Percentiles rank a stretch among this genome's conserved stretches.
Conservation (phyloP, 139 green algal species). For the Microglena sp. region DNA sequence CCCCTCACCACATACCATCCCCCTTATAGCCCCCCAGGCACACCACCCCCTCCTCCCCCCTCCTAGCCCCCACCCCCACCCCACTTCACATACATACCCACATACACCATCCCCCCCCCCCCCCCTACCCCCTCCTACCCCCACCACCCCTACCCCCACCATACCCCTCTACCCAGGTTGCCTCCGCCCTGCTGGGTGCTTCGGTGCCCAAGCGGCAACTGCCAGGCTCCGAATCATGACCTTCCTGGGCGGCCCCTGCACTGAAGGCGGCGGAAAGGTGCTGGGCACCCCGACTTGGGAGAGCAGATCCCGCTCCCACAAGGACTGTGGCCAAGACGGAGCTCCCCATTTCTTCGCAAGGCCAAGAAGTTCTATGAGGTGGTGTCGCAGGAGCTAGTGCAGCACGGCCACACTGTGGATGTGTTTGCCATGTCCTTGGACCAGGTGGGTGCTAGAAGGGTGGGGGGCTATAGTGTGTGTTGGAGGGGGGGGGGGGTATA, state of each 20-base stretch:
- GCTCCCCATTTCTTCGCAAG: conserved; percentile 79
- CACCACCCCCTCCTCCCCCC: too few species aligned
- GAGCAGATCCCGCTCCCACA: too few species aligned
- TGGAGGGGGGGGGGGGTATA: background rate
- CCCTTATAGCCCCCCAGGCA: background rate
- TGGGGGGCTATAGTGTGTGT: background rate
- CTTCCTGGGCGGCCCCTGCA: conserved; percentile 87
- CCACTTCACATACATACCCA: background rate
- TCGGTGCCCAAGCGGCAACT: conserved; percentile 60
- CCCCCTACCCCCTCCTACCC: background rate
- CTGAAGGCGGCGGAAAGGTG: conserved; percentile 78
- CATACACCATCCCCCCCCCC: background rate
- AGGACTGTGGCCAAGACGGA: conserved; percentile 89
- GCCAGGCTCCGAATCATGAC: conserved; percentile 75
- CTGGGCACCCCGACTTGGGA: too few species aligned
- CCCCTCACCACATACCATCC: background rate
- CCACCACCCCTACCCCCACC: background rate
- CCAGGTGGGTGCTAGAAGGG: conserved; percentile 56
- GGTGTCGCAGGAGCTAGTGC: conserved; percentile 67
- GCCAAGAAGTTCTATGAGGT: conserved; percentile 85
- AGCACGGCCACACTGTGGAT: conserved; percentile 82
- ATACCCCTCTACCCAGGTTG: background rate
- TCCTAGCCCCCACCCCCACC: background rate
- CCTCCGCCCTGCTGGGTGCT: conserved; percentile 66
- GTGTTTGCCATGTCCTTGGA: conserved; percentile 93